Conservation (phyloP, 768 basidiomycete genomes). For the Kockovaella imperatae region DNA sequence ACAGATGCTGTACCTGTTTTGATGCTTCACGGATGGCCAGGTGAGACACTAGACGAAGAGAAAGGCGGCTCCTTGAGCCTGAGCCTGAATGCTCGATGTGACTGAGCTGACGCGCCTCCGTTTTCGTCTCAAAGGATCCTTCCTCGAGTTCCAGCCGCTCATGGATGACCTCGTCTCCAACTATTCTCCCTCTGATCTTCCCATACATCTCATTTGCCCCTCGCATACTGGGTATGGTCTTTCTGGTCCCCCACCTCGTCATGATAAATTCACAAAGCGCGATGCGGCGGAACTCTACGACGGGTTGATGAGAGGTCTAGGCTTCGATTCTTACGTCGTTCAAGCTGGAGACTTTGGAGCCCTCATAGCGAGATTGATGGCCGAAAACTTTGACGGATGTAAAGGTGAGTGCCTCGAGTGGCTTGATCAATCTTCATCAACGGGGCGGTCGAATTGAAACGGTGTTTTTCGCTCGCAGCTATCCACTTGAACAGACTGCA, state of each 20-base stretch:
- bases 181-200: constrained; percentile 13
- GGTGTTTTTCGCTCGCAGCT: neutral
- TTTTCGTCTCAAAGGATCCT: constrained; percentile 2
- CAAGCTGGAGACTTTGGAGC: constrained; percentile 45
- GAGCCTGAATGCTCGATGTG: no score
- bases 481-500: constrained; percentile 3
- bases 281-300: constrained; percentile 34
- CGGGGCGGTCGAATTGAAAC: neutral
- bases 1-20: constrained; percentile 23
- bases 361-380: constrained; percentile 25
- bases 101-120: no score
- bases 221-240: constrained; percentile 38
- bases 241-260: constrained; percentile 30
- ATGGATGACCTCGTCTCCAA: constrained; percentile 5
- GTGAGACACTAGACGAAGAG: no score
- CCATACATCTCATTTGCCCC: constrained; percentile 25
- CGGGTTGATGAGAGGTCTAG: constrained; percentile 41
- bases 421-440: neutral
- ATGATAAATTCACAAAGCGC: constrained; percentile 22
- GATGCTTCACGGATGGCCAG: constrained; percentile 30
- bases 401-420: constrained; percentile 28
- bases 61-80: no score
- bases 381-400: constrained; percentile 24
- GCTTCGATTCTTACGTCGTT: constrained; percentile 35
- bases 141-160: constrained; percentile 22